A percentile compares a stretch with the other conserved stretches of the same genome.
phyloP scores from a whole-genome alignment of 2,329 filamentous ascomycete genomes.

The Clarireedia paspali region DNA sequence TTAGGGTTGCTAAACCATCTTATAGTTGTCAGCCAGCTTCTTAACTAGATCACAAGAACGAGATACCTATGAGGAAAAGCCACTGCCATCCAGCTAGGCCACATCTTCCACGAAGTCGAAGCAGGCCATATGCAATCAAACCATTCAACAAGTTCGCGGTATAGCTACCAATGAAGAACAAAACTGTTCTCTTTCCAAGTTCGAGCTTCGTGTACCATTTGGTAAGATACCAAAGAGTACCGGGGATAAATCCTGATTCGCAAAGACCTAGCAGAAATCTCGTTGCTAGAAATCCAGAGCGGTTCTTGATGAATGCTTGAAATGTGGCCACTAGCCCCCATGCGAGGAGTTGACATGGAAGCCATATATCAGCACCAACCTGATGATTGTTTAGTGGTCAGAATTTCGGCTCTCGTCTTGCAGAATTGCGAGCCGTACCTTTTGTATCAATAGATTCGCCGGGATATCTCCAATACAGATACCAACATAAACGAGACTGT shows the following conservation, averaged over 20 bases:
- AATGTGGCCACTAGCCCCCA: slow-evolving; percentile 49
- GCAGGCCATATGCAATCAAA: slow-evolving; percentile 43
- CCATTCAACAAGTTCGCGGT: slow-evolving; percentile 2
- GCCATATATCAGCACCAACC: slow-evolving; percentile 43
- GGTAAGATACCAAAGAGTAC: slow-evolving; percentile 20
- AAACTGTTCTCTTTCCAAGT: slow-evolving; percentile 1
- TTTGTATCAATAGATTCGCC: slow-evolving; percentile 5
- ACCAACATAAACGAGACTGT: slow-evolving; percentile 6
- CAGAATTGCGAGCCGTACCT: background rate
- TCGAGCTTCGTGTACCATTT: slow-evolving; percentile 7
- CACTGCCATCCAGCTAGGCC: slow-evolving; percentile 50
- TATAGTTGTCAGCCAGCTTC: background rate
- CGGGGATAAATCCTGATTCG: slow-evolving; percentile 48
- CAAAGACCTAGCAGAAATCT: slow-evolving; percentile 25
- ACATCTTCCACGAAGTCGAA: slow-evolving; percentile 44
- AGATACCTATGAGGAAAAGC: slow-evolving; percentile 34
- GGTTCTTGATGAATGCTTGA: slow-evolving; percentile 32
- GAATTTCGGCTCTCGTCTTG: slow-evolving; percentile 28
- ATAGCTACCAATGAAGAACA: slow-evolving; percentile 7
- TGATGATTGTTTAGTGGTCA: slow-evolving; percentile 32
- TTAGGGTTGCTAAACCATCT: slow-evolving; percentile 14
- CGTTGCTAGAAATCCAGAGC: slow-evolving; percentile 29
- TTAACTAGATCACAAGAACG: background rate
- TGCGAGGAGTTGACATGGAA: slow-evolving; percentile 43
- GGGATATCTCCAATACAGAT: slow-evolving; percentile 7